Evolutionary conservation across 495 filamentous ascomycete species (phyloP).

Genomic region (Penicillium longicatenatum): DNA sequence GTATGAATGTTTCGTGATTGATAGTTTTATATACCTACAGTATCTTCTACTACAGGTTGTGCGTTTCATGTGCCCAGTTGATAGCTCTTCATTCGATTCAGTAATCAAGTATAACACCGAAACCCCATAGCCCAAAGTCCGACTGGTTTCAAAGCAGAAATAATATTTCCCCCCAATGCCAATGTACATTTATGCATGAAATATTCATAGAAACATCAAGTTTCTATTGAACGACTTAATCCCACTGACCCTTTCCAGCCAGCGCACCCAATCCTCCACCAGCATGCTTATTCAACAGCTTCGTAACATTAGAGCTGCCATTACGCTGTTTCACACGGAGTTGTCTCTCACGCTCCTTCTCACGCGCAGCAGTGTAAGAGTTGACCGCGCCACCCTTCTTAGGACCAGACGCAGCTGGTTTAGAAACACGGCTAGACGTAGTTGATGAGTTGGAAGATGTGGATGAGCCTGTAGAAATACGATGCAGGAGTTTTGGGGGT

Average conservation of each 20-base stretch:
- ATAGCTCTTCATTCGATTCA: no score
- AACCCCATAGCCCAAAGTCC: neutral
- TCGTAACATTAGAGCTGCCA: conserved; percentile 36
- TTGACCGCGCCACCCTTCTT: conserved; percentile 77
- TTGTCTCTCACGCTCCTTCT: conserved; percentile 63
- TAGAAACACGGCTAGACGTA: conserved; percentile 39
- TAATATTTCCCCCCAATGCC: neutral
- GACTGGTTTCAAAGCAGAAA: neutral
- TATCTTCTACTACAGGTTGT: no score
- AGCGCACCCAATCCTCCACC: conserved; percentile 34
- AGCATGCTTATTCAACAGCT: conserved; percentile 42
- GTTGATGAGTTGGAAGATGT: conserved; percentile 25
- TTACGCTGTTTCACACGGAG: conserved; percentile 52
- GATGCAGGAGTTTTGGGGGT: conserved; percentile 76
- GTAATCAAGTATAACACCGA: neutral
- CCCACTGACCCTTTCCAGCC: conserved; percentile 41
- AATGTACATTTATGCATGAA: conserved; percentile 1
- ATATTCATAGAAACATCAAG: neutral
- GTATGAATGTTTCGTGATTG: no score
- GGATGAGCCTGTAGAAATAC: conserved; percentile 67
- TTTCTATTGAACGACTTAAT: conserved; percentile 19
- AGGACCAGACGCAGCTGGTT: conserved; percentile 51
- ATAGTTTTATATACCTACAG: no score
- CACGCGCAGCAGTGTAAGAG: conserved; percentile 77
- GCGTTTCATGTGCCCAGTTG: no score